These are phyloP conservation scores for Aureobasidium sp. DNA, from an alignment of 2,329 filamentous ascomycete species.

Conservation along the genomic window DNA sequence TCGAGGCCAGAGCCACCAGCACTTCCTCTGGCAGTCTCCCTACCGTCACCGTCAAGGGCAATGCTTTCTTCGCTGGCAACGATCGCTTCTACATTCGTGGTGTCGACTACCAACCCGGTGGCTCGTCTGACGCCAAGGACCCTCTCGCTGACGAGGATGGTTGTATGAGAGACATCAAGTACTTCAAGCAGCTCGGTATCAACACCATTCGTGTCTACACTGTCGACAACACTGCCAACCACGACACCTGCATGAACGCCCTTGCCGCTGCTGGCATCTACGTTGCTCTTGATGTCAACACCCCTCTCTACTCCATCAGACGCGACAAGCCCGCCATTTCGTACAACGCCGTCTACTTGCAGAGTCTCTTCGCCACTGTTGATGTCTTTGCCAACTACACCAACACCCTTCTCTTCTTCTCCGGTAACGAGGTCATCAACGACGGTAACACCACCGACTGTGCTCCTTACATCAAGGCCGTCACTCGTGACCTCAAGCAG, in stretches of 20 bases:
- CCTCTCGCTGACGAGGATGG: constrained; percentile 63
- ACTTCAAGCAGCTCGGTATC: constrained; percentile 79
- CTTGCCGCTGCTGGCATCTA: constrained; percentile 84
- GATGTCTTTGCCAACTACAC: constrained; percentile 74
- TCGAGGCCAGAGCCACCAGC: constrained; percentile 28
- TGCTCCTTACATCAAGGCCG: constrained; percentile 64
- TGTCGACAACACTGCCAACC: constrained; percentile 75
- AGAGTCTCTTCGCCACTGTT: constrained; percentile 79
- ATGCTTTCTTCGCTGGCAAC: constrained; percentile 58
- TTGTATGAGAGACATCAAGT: constrained; percentile 72
- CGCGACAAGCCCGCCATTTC: constrained; percentile 63
- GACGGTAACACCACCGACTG: constrained; percentile 54
- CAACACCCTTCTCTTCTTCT: constrained; percentile 83
- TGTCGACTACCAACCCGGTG: constrained; percentile 50
- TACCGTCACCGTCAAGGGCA: constrained; percentile 56
- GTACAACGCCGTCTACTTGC: constrained; percentile 83
- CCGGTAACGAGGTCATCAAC: constrained; percentile 69
- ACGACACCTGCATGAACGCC: constrained; percentile 77
- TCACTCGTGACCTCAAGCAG: constrained; percentile 73
- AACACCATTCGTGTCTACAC: constrained; percentile 93
- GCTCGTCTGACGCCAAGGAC: constrained; percentile 58
- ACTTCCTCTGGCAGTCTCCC: constrained; percentile 42
- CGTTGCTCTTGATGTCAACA: constrained; percentile 87
- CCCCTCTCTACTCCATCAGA: constrained; percentile 82
- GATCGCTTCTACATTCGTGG: constrained; percentile 56